phyloP scores from a whole-genome alignment of 2,329 filamentous ascomycete species.

The Apiospora malaysiana region DNA sequence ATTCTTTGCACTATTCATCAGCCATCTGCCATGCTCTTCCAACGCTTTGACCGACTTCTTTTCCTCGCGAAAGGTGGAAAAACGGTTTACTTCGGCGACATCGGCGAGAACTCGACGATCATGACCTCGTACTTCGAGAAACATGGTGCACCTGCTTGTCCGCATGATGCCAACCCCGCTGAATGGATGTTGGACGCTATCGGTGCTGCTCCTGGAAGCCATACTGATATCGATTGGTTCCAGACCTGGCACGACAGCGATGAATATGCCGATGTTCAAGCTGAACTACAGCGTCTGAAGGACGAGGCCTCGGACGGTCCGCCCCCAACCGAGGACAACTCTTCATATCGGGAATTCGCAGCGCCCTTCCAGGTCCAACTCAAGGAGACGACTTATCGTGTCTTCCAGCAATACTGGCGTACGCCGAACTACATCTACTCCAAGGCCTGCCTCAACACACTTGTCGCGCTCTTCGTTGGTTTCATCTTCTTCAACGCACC shows the following conservation, averaged over 20 bases:
- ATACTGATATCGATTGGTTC: slow-evolving; percentile 67
- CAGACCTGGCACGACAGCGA: slow-evolving; percentile 49
- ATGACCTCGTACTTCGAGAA: slow-evolving; percentile 79
- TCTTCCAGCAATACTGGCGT: slow-evolving; percentile 86
- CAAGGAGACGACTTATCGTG: slow-evolving; percentile 66
- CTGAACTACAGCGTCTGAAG: slow-evolving; percentile 62
- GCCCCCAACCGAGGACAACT: slow-evolving; percentile 40
- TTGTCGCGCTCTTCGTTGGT: slow-evolving; percentile 74
- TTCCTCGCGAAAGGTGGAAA: slow-evolving; percentile 78
- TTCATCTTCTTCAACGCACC: slow-evolving; percentile 77
- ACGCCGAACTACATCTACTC: slow-evolving; percentile 80
- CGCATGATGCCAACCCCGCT: slow-evolving; percentile 74
- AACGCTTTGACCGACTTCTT: slow-evolving; percentile 83
- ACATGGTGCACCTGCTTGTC: slow-evolving; percentile 70
- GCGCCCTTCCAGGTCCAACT: slow-evolving; percentile 74
- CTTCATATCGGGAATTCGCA: slow-evolving; percentile 75
- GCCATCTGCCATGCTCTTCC: slow-evolving; percentile 93
- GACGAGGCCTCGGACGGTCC: slow-evolving; percentile 47
- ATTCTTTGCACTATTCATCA: slow-evolving; percentile 98
- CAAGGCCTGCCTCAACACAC: slow-evolving; percentile 67
- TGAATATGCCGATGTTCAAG: slow-evolving; percentile 53
- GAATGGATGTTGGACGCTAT: slow-evolving; percentile 75
- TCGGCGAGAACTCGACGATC: slow-evolving; percentile 72
- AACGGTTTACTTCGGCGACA: slow-evolving; percentile 83
- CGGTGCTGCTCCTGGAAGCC: slow-evolving; percentile 66